phyloP scores from a whole-genome alignment of 768 basidiomycete species.

The Mycena galericulata region DNA sequence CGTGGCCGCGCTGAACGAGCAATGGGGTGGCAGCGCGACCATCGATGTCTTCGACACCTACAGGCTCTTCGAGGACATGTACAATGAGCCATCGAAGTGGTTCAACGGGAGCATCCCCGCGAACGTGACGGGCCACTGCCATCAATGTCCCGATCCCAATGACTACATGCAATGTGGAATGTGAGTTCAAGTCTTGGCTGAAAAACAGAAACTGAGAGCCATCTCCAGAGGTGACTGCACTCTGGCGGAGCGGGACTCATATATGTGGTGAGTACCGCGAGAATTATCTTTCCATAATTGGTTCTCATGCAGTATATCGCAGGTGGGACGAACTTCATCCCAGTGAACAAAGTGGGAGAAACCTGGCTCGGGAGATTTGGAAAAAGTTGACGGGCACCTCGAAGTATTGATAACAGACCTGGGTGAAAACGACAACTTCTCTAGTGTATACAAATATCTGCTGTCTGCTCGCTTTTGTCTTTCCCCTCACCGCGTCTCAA shows the following conservation, averaged over 20 bases:
- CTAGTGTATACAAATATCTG: too few relatives aligned
- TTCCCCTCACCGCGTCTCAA: too few relatives aligned
- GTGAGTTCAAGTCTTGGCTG: conserved; percentile 6
- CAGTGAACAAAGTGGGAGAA: conserved; percentile 37
- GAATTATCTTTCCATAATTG: background rate
- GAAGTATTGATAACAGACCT: too few relatives aligned
- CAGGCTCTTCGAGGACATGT: conserved; percentile 37
- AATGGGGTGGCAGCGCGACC: conserved; percentile 31
- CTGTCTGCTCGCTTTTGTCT: too few relatives aligned
- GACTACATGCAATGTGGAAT: conserved; percentile 30
- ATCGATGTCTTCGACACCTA: conserved; percentile 39
- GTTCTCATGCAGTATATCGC: too few relatives aligned
- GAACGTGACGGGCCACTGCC: conserved; percentile 39
- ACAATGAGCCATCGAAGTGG: conserved; percentile 33
- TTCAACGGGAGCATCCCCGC: conserved; percentile 41
- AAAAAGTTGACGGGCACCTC: conserved; percentile 25
- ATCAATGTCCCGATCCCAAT: conserved; percentile 37
- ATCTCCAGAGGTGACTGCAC: conserved; percentile 36
- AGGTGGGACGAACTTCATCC: conserved; percentile 25
- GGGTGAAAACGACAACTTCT: too few relatives aligned
- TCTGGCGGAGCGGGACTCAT: conserved; percentile 34
- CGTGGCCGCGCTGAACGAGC: conserved; percentile 29
- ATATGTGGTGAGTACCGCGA: conserved; percentile 36
- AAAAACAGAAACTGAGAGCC: background rate
- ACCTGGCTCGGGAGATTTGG: conserved; percentile 33